A percentile compares a stretch with the other conserved stretches of the same genome.
phyloP scores from a whole-genome alignment of 116 monocot genomes.

The Trichopus zeylanicus region DNA sequence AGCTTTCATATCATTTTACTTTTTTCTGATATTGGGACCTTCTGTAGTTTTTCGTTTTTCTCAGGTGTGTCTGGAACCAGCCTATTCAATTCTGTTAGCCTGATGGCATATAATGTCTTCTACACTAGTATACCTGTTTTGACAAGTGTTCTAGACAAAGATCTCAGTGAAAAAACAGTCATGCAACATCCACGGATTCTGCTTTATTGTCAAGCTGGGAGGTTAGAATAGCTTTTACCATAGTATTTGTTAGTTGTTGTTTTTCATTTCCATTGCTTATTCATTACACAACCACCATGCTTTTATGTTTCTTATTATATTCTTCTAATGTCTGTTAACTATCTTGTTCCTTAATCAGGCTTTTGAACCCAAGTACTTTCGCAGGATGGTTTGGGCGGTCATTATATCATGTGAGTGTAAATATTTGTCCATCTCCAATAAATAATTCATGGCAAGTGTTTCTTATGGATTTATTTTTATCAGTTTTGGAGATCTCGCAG shows the following conservation, averaged over 20 bases:
- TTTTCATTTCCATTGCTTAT: not conserved
- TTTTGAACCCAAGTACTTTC: constrained; percentile 94
- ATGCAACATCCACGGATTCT: constrained; percentile 92
- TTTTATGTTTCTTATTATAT: constrained; percentile 1
- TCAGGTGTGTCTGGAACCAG: constrained; percentile 97
- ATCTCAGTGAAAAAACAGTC: constrained; percentile 82
- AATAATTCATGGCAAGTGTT: not conserved
- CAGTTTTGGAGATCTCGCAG: not conserved
- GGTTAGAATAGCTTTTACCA: constrained; percentile 26
- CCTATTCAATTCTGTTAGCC: constrained; percentile 89
- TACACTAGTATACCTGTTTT: constrained; percentile 96
- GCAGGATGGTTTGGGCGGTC: constrained; percentile 99
- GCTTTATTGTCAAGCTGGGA: constrained; percentile 91
- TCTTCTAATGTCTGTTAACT: not conserved
- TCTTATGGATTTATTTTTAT: not conserved
- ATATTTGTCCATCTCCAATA: not conserved
- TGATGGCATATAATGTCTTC: constrained; percentile 99
- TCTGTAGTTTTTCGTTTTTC: constrained; percentile 85
- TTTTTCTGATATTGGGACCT: constrained; percentile 8
- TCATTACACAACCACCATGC: not conserved
- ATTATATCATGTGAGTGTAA: constrained; percentile 79
- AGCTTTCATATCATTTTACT: not conserved
- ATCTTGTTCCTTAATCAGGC: constrained; percentile 37
- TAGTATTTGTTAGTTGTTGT: not conserved
- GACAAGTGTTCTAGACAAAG: constrained; percentile 87